Base-by-base conservation (phyloP, 768 basidiomycete species). In the Lyophyllum atratum region DNA sequence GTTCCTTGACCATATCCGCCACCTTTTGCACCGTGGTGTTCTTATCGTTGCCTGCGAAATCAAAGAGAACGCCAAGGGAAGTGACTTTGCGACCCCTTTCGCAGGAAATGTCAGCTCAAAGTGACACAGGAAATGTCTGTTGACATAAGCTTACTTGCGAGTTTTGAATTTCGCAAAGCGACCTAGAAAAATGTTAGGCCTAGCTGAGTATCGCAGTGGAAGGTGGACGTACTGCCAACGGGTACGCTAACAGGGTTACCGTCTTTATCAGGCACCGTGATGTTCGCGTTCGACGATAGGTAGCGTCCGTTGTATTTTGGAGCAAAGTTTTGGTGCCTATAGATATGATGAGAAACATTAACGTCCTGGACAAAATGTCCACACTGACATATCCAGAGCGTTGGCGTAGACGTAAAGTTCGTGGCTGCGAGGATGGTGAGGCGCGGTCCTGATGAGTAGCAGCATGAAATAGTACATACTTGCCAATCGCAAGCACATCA, bases 401-500 rank as follows among this genome's bases (percentile, higher is more conserved):
- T 86, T 79, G 8, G 75, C 77, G 66, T 89, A 90, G 55, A 80
- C 76, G 68, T 92, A 92, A n/a, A 93, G 70, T 72, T 95, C 93
- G 61, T 95, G 94, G 68, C 88, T 89, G 49, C 15, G 26, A 19
- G 29, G 43, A 15, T 11, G 21, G 24, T 39, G 25, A 46, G 45
- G n/a, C 37, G 26, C 7, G 19, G 21, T 14, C 7, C 21, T 31
- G 4, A n/a, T 5, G 34, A 4, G 4, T 9, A n/a, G 11, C 19
- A 15, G 17, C 26, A 21, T 28, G 17, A 12, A 11, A 25, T 19
- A 43, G 7, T 2, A 70, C 89, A 37, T 64, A 87, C 85, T 95
- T 95, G 66, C 94, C 93, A 49, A 94, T 92, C 2, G 91, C 74
- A 67, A 94, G 81, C 2, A 93, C 65, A 66, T 96, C 94, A 64